phyloP scores from a whole-genome alignment of 1,284 basidiomycete species.

The Sphagnurus paluster region DNA sequence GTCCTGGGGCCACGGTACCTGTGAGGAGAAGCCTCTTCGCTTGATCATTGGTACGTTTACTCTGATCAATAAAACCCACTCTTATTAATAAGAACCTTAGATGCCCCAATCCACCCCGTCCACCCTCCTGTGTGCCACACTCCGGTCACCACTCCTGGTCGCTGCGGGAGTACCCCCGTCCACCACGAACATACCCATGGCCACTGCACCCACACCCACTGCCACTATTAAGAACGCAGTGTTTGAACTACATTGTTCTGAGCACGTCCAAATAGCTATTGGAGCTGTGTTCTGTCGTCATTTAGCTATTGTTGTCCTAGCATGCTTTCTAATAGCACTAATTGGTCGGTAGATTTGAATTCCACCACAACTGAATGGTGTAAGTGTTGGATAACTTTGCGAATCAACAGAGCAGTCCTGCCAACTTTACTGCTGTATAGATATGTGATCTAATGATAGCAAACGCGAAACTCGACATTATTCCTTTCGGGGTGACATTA shows the following conservation, averaged over 20 bases:
- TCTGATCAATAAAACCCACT: no score
- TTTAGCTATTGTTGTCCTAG: conserved; percentile 9
- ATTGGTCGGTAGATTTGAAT: no score
- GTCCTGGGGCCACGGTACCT: conserved; percentile 32
- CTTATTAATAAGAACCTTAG: no score
- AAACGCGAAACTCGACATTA: neutral
- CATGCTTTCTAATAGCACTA: conserved; percentile 9
- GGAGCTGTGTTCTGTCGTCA: conserved; percentile 4
- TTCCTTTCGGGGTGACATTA: no score
- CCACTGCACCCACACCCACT: neutral
- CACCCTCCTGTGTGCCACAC: no score
- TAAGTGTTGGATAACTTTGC: no score
- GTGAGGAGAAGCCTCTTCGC: conserved; percentile 38
- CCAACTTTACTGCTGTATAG: no score
- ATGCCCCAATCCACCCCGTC: conserved; percentile 4
- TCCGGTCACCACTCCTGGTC: no score
- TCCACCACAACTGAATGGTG: no score
- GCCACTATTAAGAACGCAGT: neutral
- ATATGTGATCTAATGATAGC: no score
- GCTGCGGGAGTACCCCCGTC: conserved; percentile 9
- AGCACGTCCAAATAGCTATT: neutral
- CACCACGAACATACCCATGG: conserved; percentile 16
- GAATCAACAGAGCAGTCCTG: no score
- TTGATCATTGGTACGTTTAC: conserved; percentile 42
- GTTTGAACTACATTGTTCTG: neutral